Evolutionary conservation across 768 basidiomycete species (phyloP).

Genomic region (Leucocoprinus leucothites): DNA sequence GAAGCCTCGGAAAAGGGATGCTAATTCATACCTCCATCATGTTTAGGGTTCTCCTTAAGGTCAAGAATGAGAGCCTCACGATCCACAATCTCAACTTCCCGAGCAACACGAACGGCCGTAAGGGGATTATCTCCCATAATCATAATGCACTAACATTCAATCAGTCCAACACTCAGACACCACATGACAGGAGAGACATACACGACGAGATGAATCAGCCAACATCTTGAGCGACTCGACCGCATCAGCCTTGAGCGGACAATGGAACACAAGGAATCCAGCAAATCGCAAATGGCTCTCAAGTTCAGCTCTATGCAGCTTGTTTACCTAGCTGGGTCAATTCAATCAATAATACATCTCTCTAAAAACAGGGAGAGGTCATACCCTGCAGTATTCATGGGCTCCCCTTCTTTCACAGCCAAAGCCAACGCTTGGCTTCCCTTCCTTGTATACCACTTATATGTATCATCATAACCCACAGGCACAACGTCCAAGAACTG

Average conservation of each 20-base stretch:
- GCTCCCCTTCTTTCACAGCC: conserved; percentile 80
- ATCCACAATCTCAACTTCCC: conserved; percentile 96
- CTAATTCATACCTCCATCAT: conserved; percentile 58
- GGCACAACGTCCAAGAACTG: conserved; percentile 77
- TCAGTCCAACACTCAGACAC: background rate
- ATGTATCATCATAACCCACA: conserved; percentile 85
- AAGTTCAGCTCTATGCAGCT: conserved; percentile 74
- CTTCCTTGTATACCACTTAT: conserved; percentile 89
- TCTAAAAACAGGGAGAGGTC: conserved; percentile 14
- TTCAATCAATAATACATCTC: background rate
- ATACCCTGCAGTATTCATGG: conserved; percentile 66
- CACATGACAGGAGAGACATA: conserved; percentile 39
- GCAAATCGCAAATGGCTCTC: conserved; percentile 80
- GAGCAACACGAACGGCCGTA: conserved; percentile 94
- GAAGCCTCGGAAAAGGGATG: background rate
- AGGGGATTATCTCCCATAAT: conserved; percentile 99
- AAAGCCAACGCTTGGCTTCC: conserved; percentile 94
- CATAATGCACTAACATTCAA: conserved; percentile 84
- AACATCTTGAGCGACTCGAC: conserved; percentile 90
- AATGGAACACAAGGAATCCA: conserved; percentile 98
- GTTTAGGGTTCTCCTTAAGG: conserved; percentile 72
- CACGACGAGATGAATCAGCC: conserved; percentile 92
- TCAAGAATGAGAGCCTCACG: conserved; percentile 93
- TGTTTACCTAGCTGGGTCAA: conserved; percentile 72
- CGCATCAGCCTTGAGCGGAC: conserved; percentile 93